These are phyloP conservation scores for Mucor velutinosus DNA, from an alignment of 371 early-diverging fungal genomes.

Conservation along the genomic window DNA sequence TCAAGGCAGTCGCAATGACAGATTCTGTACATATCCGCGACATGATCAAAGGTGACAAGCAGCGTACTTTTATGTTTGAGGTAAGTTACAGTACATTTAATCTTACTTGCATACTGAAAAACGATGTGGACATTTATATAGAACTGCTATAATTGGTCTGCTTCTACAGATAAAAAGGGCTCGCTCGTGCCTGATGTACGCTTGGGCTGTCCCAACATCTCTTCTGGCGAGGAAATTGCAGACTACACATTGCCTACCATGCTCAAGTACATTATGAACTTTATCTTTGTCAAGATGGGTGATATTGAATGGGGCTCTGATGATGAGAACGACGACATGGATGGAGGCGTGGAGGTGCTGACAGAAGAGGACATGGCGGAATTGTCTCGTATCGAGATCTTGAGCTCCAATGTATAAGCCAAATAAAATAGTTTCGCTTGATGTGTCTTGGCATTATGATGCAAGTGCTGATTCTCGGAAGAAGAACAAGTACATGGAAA, in stretches of 20 bases:
- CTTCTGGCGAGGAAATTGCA: slow-evolving; percentile 41
- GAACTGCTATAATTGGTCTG: slow-evolving; percentile 38
- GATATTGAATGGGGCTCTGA: slow-evolving; percentile 27
- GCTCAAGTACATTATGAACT: slow-evolving; percentile 35
- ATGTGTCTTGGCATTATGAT: not conserved
- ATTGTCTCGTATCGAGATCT: slow-evolving; percentile 27
- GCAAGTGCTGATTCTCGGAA: not conserved
- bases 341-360: slow-evolving; percentile 11
- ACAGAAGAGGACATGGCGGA: slow-evolving; percentile 32
- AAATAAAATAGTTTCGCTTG: not conserved
- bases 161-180: slow-evolving; percentile 27
- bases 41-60: slow-evolving; percentile 25
- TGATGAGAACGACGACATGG: slow-evolving; percentile 11
- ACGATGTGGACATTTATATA: slow-evolving; percentile 1
- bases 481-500: not conserved
- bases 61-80: slow-evolving; percentile 39
- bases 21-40: slow-evolving; percentile 38
- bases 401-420: slow-evolving; percentile 17
- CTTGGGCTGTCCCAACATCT: slow-evolving; percentile 39
- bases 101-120: not conserved
- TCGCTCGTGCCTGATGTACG: slow-evolving; percentile 32
- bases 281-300: slow-evolving; percentile 41
- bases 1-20: slow-evolving; percentile 37
- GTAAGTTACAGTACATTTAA: slow-evolving; percentile 19
- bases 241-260: slow-evolving; percentile 41